Conservation (phyloP, 2,329 filamentous ascomycete species). For the Stemphylium vesicarium region DNA sequence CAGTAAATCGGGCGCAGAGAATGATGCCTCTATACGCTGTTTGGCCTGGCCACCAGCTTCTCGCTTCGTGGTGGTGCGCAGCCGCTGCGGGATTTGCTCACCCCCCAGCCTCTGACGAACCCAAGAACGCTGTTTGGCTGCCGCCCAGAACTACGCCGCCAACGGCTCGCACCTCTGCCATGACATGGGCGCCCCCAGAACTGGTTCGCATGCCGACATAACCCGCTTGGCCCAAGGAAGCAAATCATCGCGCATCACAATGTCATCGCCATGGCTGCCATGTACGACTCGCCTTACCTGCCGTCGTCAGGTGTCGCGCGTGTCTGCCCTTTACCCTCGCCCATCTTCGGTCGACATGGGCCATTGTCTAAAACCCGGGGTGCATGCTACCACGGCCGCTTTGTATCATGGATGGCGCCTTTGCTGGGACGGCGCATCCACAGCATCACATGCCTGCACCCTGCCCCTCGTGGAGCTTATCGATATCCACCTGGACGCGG, state of each 20-base stretch:
- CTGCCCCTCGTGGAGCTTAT: conserved; percentile 3
- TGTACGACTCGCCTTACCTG: neutral
- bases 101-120: conserved; percentile 14
- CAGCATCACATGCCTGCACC: neutral
- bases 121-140: conserved; percentile 10
- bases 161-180: conserved; percentile 2
- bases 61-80: conserved; percentile 16
- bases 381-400: neutral
- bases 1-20: neutral
- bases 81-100: neutral
- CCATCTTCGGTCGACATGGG: neutral
- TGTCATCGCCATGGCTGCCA: neutral
- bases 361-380: neutral
- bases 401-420: neutral
- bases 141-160: conserved; percentile 2
- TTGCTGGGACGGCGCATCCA: neutral
- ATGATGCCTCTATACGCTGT: neutral
- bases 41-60: neutral
- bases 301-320: neutral
- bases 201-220: conserved; percentile 13
- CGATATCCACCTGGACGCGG: conserved; percentile 8
- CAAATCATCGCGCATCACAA: conserved; percentile 2
- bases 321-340: neutral
- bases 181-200: neutral
- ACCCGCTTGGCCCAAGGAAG: conserved; percentile 2